Base-by-base conservation (phyloP, 2,329 filamentous ascomycete genomes). In the Microcyclosporella mali region DNA sequence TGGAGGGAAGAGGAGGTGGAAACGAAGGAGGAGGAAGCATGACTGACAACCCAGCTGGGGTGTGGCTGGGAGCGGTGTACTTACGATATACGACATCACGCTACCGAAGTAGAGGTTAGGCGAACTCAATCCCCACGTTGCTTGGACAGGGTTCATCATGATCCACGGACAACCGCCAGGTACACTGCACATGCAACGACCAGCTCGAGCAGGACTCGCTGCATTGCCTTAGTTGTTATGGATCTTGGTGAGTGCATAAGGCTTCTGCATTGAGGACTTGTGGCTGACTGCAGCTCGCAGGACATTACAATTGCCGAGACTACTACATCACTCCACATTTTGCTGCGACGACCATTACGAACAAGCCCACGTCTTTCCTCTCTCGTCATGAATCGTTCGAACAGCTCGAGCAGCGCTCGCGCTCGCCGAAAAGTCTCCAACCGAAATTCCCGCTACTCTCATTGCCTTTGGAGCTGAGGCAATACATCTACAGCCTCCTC, bases 401-500 rank as follows among this genome's bases (percentile, higher is more conserved):
- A 27, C 56, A 62, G 42, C 50, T 63, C 35, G 59, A 60, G 36
- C 51, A 54, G 27, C 54, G 59, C 16, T 59, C 56, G 18, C 58
- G 59, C 39, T 60, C 56, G 7, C 60, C 60, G 14, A 53, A 51
- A 29, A 57, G 51, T 37, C 32, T 49, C 33, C 50, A 52, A 38
- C 57, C 56, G 33, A 55, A 55, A 19, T 56, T 57, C 42, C 65
- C 49, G 37, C 60, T 57, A 41, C 63, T 62, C 44, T 60, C 44
- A 30, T 60, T 72, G 6, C 70, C 70, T 0, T 49, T 68, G 39
- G 70, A 74, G 48, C 56, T 74, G 16, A 64, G 70, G 14, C 60
- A 64, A 27, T 54, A 67, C 14, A 67, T 73, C 31, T 69, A 69
- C 52, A 30, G 37, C 7, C 64, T 65, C 43, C 41, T 71, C 18